These are phyloP conservation scores for Ogataea ganodermae DNA, from an alignment of 805 yeast species.

Conservation along the genomic window DNA sequence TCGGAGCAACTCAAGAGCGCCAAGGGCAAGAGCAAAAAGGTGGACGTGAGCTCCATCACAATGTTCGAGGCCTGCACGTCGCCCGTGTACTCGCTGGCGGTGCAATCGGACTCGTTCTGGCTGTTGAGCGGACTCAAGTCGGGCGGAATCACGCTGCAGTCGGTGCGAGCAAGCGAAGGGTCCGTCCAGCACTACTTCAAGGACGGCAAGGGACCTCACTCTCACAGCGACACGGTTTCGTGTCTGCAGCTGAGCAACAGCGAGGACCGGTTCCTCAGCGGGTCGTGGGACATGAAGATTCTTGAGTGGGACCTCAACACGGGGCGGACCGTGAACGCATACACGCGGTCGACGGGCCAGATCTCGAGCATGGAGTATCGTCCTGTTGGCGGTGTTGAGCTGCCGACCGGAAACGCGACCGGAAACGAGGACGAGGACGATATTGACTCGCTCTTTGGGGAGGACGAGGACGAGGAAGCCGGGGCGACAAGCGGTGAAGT, in stretches of 20 bases:
- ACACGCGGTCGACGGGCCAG: conserved; percentile 69
- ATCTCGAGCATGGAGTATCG: conserved; percentile 73
- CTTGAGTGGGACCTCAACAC: conserved; percentile 84
- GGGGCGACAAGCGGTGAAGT: neutral
- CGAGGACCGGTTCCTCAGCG: conserved; percentile 71
- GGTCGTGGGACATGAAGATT: conserved; percentile 86
- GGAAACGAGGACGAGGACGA: neutral
- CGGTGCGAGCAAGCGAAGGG: conserved; percentile 84
- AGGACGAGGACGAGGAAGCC: conserved; percentile 26
- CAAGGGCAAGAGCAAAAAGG: conserved; percentile 28
- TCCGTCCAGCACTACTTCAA: conserved; percentile 70
- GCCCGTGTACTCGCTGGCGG: conserved; percentile 88
- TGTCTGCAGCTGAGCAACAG: conserved; percentile 60
- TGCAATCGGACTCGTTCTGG: conserved; percentile 82
- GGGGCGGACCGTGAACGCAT: conserved; percentile 55
- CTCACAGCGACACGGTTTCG: conserved; percentile 76
- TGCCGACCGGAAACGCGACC: conserved; percentile 32
- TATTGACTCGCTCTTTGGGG: neutral
- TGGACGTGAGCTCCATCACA: conserved; percentile 39
- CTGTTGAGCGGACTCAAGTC: conserved; percentile 74
- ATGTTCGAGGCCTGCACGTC: conserved; percentile 62
- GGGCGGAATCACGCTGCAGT: conserved; percentile 87
- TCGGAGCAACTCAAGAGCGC: conserved; percentile 21
- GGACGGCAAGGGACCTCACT: conserved; percentile 32
- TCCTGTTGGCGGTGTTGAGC: conserved; percentile 54